Percentiles rank a stretch among this genome's conserved stretches.
Evolutionary conservation across 768 basidiomycete genomes (phyloP).

Genomic region (Royoungia palumana): DNA sequence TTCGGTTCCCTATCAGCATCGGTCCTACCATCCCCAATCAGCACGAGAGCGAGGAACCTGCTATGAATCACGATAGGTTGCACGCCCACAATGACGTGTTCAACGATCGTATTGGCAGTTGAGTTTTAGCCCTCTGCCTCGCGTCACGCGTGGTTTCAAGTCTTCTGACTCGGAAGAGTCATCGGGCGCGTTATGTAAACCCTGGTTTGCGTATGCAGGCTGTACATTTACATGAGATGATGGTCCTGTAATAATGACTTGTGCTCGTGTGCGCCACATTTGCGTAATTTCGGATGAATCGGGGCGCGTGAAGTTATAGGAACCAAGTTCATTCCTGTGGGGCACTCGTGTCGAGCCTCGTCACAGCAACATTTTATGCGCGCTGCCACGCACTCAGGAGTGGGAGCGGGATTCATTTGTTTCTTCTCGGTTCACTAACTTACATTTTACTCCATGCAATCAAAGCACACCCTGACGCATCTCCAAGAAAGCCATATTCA

Average conservation of each 20-base stretch:
- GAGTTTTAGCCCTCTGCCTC: not conserved
- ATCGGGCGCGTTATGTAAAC: constrained; percentile 6
- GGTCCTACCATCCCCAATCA: constrained; percentile 3
- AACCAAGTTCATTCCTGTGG: constrained; percentile 14
- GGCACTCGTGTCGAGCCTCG: constrained; percentile 1
- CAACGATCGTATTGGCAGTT: constrained; percentile 7
- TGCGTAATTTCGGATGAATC: constrained; percentile 17
- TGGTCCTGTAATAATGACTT: constrained; percentile 4
- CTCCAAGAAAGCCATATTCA: not conserved
- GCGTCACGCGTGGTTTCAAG: constrained; percentile 2
- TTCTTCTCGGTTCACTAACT: constrained; percentile 7
- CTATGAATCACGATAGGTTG: constrained; percentile 1
- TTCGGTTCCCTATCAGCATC: no score
- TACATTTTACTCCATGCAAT: constrained; percentile 14
- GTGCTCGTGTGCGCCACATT: constrained; percentile 25
- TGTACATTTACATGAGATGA: constrained; percentile 1
- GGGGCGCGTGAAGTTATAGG: not conserved
- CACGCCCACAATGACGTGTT: constrained; percentile 12
- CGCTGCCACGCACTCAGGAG: constrained; percentile 6
- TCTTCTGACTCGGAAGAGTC: not conserved
- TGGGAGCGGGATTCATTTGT: constrained; percentile 11
- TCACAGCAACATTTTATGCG: not conserved
- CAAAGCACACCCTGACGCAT: not conserved
- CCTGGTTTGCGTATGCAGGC: not conserved
- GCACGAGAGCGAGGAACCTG: constrained; percentile 11